phyloP scores from a whole-genome alignment of 805 yeast species.

The Suhomyces pyralidae region DNA sequence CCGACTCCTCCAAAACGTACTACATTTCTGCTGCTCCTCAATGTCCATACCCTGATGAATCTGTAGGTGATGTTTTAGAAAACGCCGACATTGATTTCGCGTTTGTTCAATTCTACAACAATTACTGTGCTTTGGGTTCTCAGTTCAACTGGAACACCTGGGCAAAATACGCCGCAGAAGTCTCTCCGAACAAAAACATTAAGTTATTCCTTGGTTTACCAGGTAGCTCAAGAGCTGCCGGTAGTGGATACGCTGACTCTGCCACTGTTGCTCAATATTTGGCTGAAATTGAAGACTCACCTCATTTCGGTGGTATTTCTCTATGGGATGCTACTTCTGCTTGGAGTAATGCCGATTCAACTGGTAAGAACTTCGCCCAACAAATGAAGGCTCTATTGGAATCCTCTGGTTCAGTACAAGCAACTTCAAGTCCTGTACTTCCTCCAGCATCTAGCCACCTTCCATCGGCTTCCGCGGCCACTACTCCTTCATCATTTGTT shows the following conservation, averaged over 20 bases:
- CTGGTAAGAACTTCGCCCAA: conserved; percentile 15
- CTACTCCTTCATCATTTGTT: conserved; percentile 4
- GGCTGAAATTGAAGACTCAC: conserved; percentile 13
- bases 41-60: conserved; percentile 79
- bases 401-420: conserved; percentile 1
- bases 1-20: conserved; percentile 49
- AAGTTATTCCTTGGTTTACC: conserved; percentile 77
- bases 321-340: conserved; percentile 39
- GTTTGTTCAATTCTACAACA: conserved; percentile 88
- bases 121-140: conserved; percentile 55
- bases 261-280: conserved; percentile 15
- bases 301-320: conserved; percentile 36
- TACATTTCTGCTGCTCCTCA: conserved; percentile 91
- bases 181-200: conserved; percentile 66
- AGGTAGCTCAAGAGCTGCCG: conserved; percentile 45
- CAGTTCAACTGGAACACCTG: conserved; percentile 70
- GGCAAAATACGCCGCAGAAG: conserved; percentile 56
- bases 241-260: conserved; percentile 48
- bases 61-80: conserved; percentile 27
- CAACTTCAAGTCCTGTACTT: conserved; percentile 2
- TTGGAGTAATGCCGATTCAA: conserved; percentile 10
- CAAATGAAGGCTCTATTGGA: conserved; percentile 17
- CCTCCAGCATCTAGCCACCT: not conserved
- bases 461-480: conserved; percentile 1
- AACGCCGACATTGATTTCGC: conserved; percentile 72